Base-by-base conservation (phyloP, 345 rosid species). In the Carallia pectinifolia region DNA sequence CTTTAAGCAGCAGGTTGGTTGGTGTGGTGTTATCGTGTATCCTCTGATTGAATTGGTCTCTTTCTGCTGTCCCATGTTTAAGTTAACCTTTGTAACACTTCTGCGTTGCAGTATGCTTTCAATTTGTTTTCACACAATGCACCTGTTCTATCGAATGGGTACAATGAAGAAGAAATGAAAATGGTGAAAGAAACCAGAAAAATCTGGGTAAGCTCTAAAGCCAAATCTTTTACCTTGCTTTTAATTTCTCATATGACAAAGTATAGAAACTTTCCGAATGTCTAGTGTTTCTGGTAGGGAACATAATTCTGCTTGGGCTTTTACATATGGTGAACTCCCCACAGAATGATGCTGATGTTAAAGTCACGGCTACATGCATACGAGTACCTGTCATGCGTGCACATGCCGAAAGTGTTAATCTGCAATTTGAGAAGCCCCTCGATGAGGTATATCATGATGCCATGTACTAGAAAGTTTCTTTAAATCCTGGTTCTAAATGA, bases 371-470 rank as follows among this genome's bases (percentile, higher is more conserved):
- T 5, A 92, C 97, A 23, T 95, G 99, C 81, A 90, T 95, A 66
- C 86, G 98, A 68, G 99, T 92, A 74, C 99, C 99, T 71, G 93
- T 95, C 64, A 95, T 92, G 99, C 96, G 93, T 54, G 99, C 98
- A 39, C 99, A 92, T 74, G 98, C 99, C 23, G 99, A 95, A 84
- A 95, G 94, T 71, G 83, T 95, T 44, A 95, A 95, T 87, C 98
- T 95, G 65, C 98, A 90, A 79, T 95, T 90, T 81, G 94, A 95
- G 90, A 87, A 77, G 62, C 89, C 96, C 61, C 88, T 95, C 7
- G 96, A 90, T 74, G 99, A 95, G 98, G 98, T 92, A 79, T 70
- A 65, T 31, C 33, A 36, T 47, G 58, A 58, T 37, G 16, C 19
- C 53, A 19, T 0, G 4, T n/a, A 7, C 59, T n/a, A 54, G 31